These are phyloP conservation scores for Brassica juncea DNA, from an alignment of 345 rosid species.

Conservation along the genomic window DNA sequence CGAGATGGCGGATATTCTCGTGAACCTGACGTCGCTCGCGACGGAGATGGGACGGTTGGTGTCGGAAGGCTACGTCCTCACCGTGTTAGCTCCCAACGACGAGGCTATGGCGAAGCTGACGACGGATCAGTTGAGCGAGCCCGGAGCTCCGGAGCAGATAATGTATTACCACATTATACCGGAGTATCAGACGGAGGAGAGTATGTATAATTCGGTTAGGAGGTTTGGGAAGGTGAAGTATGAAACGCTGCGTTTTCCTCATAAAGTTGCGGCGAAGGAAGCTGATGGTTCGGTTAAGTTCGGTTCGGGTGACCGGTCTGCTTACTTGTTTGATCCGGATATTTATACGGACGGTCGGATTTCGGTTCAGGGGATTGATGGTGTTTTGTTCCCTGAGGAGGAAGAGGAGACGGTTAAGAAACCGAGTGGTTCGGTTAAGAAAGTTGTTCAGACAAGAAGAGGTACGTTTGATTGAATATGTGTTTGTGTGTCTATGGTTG, in stretches of 20 bases:
- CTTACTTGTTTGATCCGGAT: conserved; percentile 90
- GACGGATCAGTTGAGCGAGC: conserved; percentile 74
- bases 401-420: conserved; percentile 30
- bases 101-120: conserved; percentile 81
- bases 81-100: conserved; percentile 78
- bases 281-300: conserved; percentile 97
- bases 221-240: conserved; percentile 69
- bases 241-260: conserved; percentile 75
- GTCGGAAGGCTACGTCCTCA: conserved; percentile 74
- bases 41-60: conserved; percentile 76
- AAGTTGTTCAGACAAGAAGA: conserved; percentile 69
- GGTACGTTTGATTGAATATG: conserved; percentile 46
- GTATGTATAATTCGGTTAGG: conserved; percentile 79
- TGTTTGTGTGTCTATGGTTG: not conserved
- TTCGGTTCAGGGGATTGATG: conserved; percentile 83
- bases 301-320: conserved; percentile 73
- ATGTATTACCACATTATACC: conserved; percentile 73
- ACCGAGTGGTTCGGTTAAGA: conserved; percentile 47
- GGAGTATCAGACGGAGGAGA: conserved; percentile 84
- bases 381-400: conserved; percentile 64
- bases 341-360: conserved; percentile 81
- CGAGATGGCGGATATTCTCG: conserved; percentile 78
- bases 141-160: conserved; percentile 83
- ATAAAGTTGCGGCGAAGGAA: conserved; percentile 72
- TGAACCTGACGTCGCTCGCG: conserved; percentile 68